Percentiles rank a stretch among this genome's conserved stretches.
phyloP scores from a whole-genome alignment of 2,329 filamentous ascomycete genomes.

The Cephalotrichum gorgonifer region DNA sequence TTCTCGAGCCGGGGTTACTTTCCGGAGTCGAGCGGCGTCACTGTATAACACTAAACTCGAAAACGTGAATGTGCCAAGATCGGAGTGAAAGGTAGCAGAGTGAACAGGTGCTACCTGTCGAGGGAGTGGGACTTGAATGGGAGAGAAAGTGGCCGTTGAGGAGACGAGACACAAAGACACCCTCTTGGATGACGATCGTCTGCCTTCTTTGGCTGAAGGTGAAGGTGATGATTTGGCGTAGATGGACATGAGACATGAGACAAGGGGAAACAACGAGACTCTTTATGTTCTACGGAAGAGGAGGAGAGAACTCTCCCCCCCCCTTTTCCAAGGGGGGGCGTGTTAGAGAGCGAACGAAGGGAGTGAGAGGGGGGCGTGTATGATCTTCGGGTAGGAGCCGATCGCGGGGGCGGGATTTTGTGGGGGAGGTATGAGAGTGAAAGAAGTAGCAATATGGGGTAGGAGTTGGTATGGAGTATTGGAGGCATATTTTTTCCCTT shows the following conservation, averaged over 20 bases:
- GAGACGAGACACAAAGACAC: background rate
- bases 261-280: background rate
- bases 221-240: background rate
- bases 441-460: no score
- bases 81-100: no score
- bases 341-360: background rate
- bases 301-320: background rate
- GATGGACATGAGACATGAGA: background rate
- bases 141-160: no score
- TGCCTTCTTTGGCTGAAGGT: background rate
- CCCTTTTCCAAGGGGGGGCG: background rate
- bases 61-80: no score
- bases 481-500: no score
- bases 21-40: no score
- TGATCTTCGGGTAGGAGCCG: background rate
- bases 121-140: no score
- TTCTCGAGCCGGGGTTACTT: no score
- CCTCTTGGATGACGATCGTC: background rate
- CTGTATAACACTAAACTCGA: no score
- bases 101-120: no score
- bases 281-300: background rate
- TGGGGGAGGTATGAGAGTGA: background rate
- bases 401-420: background rate
- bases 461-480: no score
- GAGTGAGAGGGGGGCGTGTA: background rate